Base-by-base conservation (phyloP, 176 grass and related monocot species). In the Alloteropsis semialata region DNA sequence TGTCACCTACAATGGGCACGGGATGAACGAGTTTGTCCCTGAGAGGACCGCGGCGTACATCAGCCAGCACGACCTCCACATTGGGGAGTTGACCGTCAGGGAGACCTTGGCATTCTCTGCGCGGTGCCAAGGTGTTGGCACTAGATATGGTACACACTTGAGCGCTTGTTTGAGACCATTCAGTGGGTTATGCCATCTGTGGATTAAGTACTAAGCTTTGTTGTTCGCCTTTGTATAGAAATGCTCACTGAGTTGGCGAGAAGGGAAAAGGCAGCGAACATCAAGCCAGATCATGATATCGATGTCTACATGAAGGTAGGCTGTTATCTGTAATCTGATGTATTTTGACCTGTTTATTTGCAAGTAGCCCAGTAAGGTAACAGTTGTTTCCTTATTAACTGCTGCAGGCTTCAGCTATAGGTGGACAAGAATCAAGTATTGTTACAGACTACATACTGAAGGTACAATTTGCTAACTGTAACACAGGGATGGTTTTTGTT, bases 371-470 rank as follows among this genome's bases (percentile, higher is more conserved):
- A 58, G n/a, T n/a, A n/a, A n/a, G 46, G 37, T 81, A 68, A 78
- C 41, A 58, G 13, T 34, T 69, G 25, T 81, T 88, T 87, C 10
- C 54, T 46, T 80, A 18, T 48, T 77, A 37, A 80, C 41, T 84
- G 63, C 50, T 86, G 42, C 84, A 98, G 96, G 93, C 96, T 77
- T 80, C 89, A 56, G 87, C 92, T 69, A 88, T 90, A 72, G 92
- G 80, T 75, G 93, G 89, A 50, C 86, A 98, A 69, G 92, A 93
- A 88, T 69, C 91, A 24, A 93, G 59, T 81, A 75, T 98, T 21
- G 91, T 98, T 64, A 92, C 91, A 25, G 96, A 98, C 46, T 98
- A 98, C 84, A 91, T 93, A 75, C 62, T 98, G 30, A 98, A 98
- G 96, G 96, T 95, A 90, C 63, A 39, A n/a, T n/a, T n/a, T n/a